A percentile compares a stretch with the other conserved stretches of the same genome.
Conservation (phyloP, 169 alveolate species). For the Cystoisospora suis region DNA sequence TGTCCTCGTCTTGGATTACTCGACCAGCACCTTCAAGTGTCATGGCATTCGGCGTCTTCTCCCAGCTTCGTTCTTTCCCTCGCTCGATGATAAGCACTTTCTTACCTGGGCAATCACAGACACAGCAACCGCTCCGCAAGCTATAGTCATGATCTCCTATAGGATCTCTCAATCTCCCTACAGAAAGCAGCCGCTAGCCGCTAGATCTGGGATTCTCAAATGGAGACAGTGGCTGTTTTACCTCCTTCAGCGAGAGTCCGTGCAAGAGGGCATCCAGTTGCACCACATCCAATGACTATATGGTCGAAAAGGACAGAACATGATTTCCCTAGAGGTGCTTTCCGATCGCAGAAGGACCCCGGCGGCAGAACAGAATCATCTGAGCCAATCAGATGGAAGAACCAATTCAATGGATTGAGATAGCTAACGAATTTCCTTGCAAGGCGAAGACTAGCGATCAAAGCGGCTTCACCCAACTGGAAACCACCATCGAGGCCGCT, state of each 20-base stretch:
- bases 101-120: constrained; percentile 9
- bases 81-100: constrained; percentile 70
- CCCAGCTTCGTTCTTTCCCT: constrained; percentile 63
- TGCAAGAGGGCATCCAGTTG: constrained; percentile 77
- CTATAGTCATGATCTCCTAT: too few relatives aligned
- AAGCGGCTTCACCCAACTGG: neutral
- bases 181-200: too few relatives aligned
- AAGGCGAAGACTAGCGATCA: neutral
- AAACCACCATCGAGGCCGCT: constrained; percentile 10
- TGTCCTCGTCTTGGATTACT: constrained; percentile 67
- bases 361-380: neutral
- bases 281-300: constrained; percentile 77
- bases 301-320: constrained; percentile 59
- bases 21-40: constrained; percentile 66
- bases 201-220: too few relatives aligned
- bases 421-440: constrained; percentile 2
- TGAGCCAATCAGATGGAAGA: neutral
- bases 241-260: constrained; percentile 73
- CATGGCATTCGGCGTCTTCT: constrained; percentile 50
- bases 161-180: too few relatives aligned
- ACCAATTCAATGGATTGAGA: constrained; percentile 13
- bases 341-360: neutral
- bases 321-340: neutral
- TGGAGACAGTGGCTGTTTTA: neutral
- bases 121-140: too few relatives aligned